phyloP scores from a whole-genome alignment of 768 basidiomycete genomes.

The Holtermanniella nyarrowii region DNA sequence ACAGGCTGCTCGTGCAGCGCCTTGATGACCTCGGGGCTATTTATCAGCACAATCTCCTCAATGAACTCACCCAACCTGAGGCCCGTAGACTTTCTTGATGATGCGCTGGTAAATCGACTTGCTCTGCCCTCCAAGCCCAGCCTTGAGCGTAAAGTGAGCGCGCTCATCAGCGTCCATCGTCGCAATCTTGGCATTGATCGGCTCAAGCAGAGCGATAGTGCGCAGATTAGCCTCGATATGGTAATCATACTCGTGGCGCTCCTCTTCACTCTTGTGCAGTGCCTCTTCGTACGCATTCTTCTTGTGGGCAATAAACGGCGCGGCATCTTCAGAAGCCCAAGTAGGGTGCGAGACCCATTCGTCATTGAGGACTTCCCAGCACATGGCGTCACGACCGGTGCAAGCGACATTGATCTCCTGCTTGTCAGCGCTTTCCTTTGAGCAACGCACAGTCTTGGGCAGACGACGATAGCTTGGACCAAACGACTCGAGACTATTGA shows the following conservation, averaged over 20 bases:
- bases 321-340: conserved; percentile 93
- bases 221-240: conserved; percentile 81
- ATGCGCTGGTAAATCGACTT: conserved; percentile 83
- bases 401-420: conserved; percentile 84
- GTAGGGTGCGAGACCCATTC: conserved; percentile 98
- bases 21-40: conserved; percentile 40
- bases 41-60: conserved; percentile 10
- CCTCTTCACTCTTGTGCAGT: conserved; percentile 92
- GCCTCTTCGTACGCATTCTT: conserved; percentile 95
- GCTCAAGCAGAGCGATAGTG: conserved; percentile 84
- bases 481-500: conserved; percentile 46
- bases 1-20: conserved; percentile 86
- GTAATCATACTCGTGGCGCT: conserved; percentile 94
- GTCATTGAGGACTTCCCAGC: conserved; percentile 91
- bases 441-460: conserved; percentile 65
- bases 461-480: conserved; percentile 90
- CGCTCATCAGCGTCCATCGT: conserved; percentile 84
- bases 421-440: conserved; percentile 2
- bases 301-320: conserved; percentile 78
- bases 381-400: conserved; percentile 86
- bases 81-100: conserved; percentile 87
- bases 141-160: conserved; percentile 63
- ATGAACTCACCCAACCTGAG: conserved; percentile 42
- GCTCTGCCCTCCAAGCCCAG: conserved; percentile 79
- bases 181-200: conserved; percentile 69